Conservation (phyloP, 2,329 filamentous ascomycete species). For the Cladorrhinum sp. region DNA sequence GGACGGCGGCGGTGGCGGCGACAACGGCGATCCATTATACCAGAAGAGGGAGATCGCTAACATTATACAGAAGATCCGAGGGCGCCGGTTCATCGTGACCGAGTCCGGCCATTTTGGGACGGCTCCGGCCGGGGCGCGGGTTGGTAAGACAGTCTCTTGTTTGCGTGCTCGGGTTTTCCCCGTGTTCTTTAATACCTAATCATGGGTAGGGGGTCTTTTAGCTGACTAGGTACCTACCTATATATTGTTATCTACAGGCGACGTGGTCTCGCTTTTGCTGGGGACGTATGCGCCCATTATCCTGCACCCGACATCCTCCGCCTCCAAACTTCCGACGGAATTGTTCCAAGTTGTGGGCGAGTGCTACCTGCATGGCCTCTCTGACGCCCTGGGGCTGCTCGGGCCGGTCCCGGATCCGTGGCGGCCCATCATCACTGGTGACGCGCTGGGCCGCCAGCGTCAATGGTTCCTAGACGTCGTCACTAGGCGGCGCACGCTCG, state of each 20-base stretch:
- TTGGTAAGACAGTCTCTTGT: not conserved
- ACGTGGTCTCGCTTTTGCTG: not conserved
- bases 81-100: constrained; percentile 6
- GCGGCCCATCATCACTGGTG: not conserved
- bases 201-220: not conserved
- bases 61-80: constrained; percentile 9
- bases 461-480: not conserved
- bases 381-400: constrained; percentile 18
- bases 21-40: constrained; percentile 8
- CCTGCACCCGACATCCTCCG: not conserved
- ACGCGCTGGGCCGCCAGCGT: not conserved
- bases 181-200: not conserved
- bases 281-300: not conserved
- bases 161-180: too few relatives aligned
- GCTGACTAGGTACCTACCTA: too few relatives aligned
- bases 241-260: not conserved
- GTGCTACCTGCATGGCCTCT: constrained; percentile 29
- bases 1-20: too few relatives aligned
- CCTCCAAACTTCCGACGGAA: not conserved
- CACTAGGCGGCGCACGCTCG: not conserved
- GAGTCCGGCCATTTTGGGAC: constrained; percentile 8
- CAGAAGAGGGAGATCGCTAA: constrained; percentile 2
- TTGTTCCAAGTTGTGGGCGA: constrained; percentile 28
- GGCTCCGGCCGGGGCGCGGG: constrained; percentile 4
- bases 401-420: constrained; percentile 7